Conservation (phyloP, 78 protist species). For the Polysphondylium violaceum region DNA sequence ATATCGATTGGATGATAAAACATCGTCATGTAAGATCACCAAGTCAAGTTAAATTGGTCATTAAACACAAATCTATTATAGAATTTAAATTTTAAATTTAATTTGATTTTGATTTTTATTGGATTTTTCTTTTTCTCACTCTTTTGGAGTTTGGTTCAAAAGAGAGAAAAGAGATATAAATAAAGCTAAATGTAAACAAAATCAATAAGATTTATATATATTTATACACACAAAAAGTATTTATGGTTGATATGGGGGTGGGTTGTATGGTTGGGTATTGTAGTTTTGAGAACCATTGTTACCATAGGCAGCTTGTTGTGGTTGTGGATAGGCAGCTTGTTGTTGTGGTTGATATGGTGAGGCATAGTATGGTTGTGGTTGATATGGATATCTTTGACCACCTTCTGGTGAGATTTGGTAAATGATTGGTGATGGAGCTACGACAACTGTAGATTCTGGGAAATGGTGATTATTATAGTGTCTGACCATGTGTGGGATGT, state of each 20-base stretch:
- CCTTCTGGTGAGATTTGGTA: constrained; percentile 39
- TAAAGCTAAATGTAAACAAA: too few relatives aligned
- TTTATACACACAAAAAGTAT: too few relatives aligned
- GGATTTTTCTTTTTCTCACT: too few relatives aligned
- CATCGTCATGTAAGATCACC: too few relatives aligned
- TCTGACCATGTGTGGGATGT: constrained; percentile 13
- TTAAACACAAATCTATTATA: too few relatives aligned
- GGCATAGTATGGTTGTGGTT: constrained; percentile 78
- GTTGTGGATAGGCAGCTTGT: constrained; percentile 43
- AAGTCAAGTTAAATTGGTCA: too few relatives aligned
- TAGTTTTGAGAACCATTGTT: neutral
- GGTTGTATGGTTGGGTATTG: constrained; percentile 24
- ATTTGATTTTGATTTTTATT: too few relatives aligned
- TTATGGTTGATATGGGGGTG: constrained; percentile 41
- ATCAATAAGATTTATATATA: too few relatives aligned
- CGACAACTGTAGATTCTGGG: constrained; percentile 30
- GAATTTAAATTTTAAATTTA: too few relatives aligned
- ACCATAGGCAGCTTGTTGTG: neutral
- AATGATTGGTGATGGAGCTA: constrained; percentile 64
- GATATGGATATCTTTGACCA: constrained; percentile 33
- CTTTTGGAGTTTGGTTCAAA: too few relatives aligned
- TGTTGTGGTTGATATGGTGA: constrained; percentile 34
- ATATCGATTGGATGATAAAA: too few relatives aligned
- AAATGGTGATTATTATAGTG: constrained; percentile 39
- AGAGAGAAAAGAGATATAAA: too few relatives aligned